These are phyloP conservation scores for Microdochium paspali DNA, from an alignment of 2,329 filamentous ascomycete species.

Conservation along the genomic window DNA sequence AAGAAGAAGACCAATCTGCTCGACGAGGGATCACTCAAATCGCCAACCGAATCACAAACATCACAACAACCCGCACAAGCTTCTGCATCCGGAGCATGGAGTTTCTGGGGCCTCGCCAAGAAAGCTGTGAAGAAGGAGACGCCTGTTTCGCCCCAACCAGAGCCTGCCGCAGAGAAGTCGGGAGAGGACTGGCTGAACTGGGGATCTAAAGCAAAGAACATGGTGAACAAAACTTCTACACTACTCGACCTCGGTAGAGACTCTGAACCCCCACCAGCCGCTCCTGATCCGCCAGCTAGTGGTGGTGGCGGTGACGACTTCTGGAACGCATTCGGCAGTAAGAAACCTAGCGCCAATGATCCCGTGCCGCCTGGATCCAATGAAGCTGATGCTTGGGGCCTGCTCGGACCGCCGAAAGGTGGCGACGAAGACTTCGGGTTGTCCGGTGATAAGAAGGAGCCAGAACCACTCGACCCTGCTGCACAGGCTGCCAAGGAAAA, in stretches of 20 bases:
- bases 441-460: slow-evolving; percentile 36
- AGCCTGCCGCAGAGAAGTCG: slow-evolving; percentile 13
- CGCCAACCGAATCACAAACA: slow-evolving; percentile 8
- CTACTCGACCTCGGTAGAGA: not conserved
- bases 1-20: slow-evolving; percentile 27
- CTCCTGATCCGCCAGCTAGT: not conserved
- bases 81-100: not conserved
- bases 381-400: slow-evolving; percentile 17
- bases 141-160: slow-evolving; percentile 11
- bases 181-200: slow-evolving; percentile 5
- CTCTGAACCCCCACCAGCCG: not conserved
- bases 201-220: not conserved
- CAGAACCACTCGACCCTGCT: slow-evolving; percentile 33
- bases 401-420: slow-evolving; percentile 16
- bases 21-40: slow-evolving; percentile 5
- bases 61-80: slow-evolving; percentile 8
- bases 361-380: slow-evolving; percentile 27
- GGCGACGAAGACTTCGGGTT: slow-evolving; percentile 33
- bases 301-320: not conserved
- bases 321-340: not conserved
- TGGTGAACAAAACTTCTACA: not conserved
- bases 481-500: slow-evolving; percentile 21
- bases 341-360: slow-evolving; percentile 10
- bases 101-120: slow-evolving; percentile 15
- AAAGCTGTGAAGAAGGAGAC: slow-evolving; percentile 14